Conservation (phyloP, 805 yeast species). For the Candida gorgasii region DNA sequence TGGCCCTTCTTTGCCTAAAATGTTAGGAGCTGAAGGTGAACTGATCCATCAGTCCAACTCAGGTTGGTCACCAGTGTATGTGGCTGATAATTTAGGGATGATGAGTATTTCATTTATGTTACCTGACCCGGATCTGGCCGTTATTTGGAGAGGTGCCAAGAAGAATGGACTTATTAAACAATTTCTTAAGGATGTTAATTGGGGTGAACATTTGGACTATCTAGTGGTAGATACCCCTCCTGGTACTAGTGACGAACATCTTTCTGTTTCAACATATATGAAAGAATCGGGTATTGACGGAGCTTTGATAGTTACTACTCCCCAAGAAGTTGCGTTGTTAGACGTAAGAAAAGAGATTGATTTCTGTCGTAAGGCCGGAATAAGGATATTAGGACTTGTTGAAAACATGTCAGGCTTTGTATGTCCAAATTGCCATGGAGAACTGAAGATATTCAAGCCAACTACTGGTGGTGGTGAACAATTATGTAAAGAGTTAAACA, state of each 20-base stretch:
- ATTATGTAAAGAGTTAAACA: constrained; percentile 73
- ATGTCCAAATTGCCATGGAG: constrained; percentile 90
- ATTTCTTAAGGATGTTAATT: constrained; percentile 89
- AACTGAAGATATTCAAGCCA: constrained; percentile 86
- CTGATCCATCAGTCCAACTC: constrained; percentile 83
- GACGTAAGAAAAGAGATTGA: constrained; percentile 97
- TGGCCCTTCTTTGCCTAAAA: constrained; percentile 94
- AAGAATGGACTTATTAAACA: constrained; percentile 92
- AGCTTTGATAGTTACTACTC: constrained; percentile 92
- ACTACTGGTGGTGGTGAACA: constrained; percentile 96
- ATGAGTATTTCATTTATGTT: constrained; percentile 95
- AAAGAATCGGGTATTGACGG: constrained; percentile 93
- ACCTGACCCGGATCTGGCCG: constrained; percentile 89
- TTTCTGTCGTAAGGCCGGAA: constrained; percentile 89
- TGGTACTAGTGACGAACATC: constrained; percentile 96
- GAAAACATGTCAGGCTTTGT: constrained; percentile 99
- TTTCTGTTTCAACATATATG: constrained; percentile 83
- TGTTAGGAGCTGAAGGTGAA: constrained; percentile 91
- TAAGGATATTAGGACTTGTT: constrained; percentile 82
- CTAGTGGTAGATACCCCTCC: constrained; percentile 96
- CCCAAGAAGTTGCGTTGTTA: constrained; percentile 93
- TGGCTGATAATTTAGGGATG: constrained; percentile 90
- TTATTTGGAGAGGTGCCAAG: constrained; percentile 97
- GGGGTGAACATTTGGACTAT: constrained; percentile 84
- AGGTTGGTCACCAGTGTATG: constrained; percentile 97